Conservation (phyloP, 2,329 filamentous ascomycete species). For the Aspergillus pseudoglaucus region DNA sequence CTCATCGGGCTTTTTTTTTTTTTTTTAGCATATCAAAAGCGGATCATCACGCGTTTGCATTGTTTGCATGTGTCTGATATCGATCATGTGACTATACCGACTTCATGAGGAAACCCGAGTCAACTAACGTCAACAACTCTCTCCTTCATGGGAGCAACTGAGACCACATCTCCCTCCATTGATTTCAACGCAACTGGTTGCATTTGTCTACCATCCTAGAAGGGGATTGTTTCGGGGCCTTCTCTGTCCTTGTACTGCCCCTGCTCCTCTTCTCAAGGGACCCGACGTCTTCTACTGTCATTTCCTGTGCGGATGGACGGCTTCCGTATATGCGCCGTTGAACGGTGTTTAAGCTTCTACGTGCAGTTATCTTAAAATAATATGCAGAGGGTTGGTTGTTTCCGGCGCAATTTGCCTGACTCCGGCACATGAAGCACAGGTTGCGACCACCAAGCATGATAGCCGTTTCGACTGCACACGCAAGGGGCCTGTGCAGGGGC, state of each 20-base stretch:
- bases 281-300: not conserved
- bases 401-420: not conserved
- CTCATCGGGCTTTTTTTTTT: constrained; percentile 4
- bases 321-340: not conserved
- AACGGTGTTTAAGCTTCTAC: not conserved
- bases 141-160: not conserved
- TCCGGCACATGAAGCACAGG: constrained; percentile 13
- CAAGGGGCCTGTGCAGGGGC: constrained; percentile 23
- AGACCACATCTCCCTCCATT: not conserved
- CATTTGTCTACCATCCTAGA: not conserved
- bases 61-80: constrained; percentile 19
- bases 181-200: not conserved
- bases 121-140: not conserved
- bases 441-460: constrained; percentile 18
- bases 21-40: constrained; percentile 14
- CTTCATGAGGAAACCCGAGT: not conserved
- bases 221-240: not conserved
- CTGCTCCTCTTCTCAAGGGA: not conserved
- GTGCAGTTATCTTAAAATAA: not conserved
- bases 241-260: not conserved
- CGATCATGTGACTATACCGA: not conserved
- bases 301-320: not conserved
- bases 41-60: constrained; percentile 22
- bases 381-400: not conserved
- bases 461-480: constrained; percentile 15